Evolutionary conservation across 164 flowering plant genomes (phyloP).

Genomic region (Annona cherimola): DNA sequence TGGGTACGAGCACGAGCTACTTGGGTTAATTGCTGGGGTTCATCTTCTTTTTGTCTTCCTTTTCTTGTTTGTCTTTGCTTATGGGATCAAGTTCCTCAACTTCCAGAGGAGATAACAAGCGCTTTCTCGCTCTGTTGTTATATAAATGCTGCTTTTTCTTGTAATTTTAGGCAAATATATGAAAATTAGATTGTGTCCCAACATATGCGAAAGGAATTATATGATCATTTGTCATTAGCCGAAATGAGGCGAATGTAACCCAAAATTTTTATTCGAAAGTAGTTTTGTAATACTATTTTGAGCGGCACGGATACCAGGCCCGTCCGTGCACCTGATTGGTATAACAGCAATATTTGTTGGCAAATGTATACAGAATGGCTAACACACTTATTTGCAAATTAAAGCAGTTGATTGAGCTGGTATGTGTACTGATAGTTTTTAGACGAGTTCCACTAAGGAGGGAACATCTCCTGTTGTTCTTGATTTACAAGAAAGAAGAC

Average conservation of each 20-base stretch:
- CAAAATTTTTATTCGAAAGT: too few relatives aligned
- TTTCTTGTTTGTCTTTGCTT: slow-evolving; percentile 61
- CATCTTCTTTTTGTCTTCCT: slow-evolving; percentile 50
- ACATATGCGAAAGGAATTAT: background rate
- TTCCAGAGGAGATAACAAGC: slow-evolving; percentile 57
- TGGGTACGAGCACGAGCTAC: slow-evolving; percentile 61
- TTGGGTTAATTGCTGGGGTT: slow-evolving; percentile 48
- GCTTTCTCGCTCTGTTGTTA: background rate
- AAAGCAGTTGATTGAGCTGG: too few relatives aligned
- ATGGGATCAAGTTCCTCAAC: slow-evolving; percentile 67
- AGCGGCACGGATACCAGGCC: background rate
- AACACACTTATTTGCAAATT: too few relatives aligned
- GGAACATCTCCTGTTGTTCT: too few relatives aligned
- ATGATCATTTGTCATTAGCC: background rate
- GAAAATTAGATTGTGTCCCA: background rate
- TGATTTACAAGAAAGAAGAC: too few relatives aligned
- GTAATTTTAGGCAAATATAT: background rate
- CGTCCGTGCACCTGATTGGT: background rate
- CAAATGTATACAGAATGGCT: too few relatives aligned
- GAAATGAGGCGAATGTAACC: background rate
- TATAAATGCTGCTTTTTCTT: background rate
- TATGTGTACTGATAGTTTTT: too few relatives aligned
- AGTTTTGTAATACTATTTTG: background rate
- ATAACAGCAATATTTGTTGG: background rate
- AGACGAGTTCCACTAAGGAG: too few relatives aligned